Percentiles rank a stretch among this genome's conserved stretches.
phyloP scores from a whole-genome alignment of 2,329 filamentous ascomycete species.

The Fusarium napiforme region DNA sequence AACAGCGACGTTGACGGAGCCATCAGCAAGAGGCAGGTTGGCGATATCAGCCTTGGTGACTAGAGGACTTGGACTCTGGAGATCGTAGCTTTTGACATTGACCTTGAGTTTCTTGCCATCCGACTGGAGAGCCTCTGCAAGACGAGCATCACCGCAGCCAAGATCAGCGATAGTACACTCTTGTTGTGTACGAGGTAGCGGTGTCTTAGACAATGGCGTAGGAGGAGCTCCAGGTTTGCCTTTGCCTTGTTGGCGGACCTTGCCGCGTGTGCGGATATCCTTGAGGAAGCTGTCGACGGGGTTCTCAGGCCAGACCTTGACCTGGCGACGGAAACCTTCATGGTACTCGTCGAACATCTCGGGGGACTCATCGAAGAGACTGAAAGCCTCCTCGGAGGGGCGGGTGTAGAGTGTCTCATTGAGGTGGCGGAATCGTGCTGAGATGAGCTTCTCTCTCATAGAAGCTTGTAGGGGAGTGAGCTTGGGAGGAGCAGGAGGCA shows the following conservation, averaged over 20 bases:
- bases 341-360: conserved; percentile 98
- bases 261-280: conserved; percentile 75
- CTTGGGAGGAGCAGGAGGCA: conserved; percentile 62
- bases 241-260: conserved; percentile 53
- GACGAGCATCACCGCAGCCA: conserved; percentile 90
- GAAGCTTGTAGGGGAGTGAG: conserved; percentile 92
- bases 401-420: conserved; percentile 97
- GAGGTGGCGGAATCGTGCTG: conserved; percentile 94
- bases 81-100: conserved; percentile 84
- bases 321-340: conserved; percentile 93
- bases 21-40: conserved; percentile 78
- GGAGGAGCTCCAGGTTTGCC: conserved; percentile 45
- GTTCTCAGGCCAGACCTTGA: conserved; percentile 96
- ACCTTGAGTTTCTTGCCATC: conserved; percentile 75
- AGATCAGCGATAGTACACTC: conserved; percentile 87
- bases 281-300: conserved; percentile 88
- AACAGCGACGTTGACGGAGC: conserved; percentile 84
- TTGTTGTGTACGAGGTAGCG: conserved; percentile 78
- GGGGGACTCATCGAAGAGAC: conserved; percentile 84
- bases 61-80: conserved; percentile 79
- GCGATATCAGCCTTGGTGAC: conserved; percentile 93
- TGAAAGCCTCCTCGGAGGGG: conserved; percentile 83
- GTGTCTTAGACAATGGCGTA: conserved; percentile 48
- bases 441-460: conserved; percentile 95
- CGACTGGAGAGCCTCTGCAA: conserved; percentile 75